Percentiles rank a stretch among this genome's conserved stretches.
These are phyloP conservation scores for Drechslera avenae DNA, from an alignment of 2,329 filamentous ascomycete species.

Conservation along the genomic window DNA sequence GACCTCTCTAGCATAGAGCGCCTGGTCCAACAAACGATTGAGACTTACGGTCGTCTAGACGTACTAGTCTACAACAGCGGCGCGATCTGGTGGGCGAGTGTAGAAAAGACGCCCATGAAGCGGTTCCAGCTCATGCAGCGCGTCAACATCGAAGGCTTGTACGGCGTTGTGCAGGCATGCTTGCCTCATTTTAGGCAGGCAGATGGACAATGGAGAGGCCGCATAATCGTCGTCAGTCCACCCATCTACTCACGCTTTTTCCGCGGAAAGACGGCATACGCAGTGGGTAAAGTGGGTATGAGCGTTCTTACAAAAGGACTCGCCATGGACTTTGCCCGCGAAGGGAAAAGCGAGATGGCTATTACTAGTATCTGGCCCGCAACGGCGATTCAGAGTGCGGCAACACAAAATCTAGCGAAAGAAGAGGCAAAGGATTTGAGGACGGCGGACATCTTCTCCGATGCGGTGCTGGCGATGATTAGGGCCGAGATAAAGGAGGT, in stretches of 20 bases:
- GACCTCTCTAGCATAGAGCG: constrained; percentile 64
- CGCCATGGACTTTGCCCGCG: constrained; percentile 77
- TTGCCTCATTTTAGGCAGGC: constrained; percentile 68
- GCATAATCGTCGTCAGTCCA: constrained; percentile 79
- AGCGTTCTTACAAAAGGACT: constrained; percentile 79
- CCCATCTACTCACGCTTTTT: constrained; percentile 88
- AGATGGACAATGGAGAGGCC: constrained; percentile 58
- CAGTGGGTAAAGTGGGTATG: constrained; percentile 79
- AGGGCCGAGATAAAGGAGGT: constrained; percentile 63
- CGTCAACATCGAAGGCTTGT: constrained; percentile 69
- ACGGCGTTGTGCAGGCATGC: constrained; percentile 70
- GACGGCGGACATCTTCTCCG: constrained; percentile 74
- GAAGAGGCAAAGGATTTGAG: constrained; percentile 63
- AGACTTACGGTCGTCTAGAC: constrained; percentile 68
- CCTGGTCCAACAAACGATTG: constrained; percentile 64
- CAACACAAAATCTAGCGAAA: constrained; percentile 61
- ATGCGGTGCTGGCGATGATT: constrained; percentile 77
- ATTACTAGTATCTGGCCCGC: constrained; percentile 86
- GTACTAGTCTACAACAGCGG: constrained; percentile 82
- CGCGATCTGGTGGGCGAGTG: constrained; percentile 82
- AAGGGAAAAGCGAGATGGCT: constrained; percentile 70
- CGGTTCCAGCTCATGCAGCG: constrained; percentile 68
- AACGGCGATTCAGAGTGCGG: constrained; percentile 75
- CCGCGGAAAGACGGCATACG: constrained; percentile 83
- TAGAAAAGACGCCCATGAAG: constrained; percentile 73